phyloP scores from a whole-genome alignment of 2,329 filamentous ascomycete genomes.

The Rutstroemia sp. region DNA sequence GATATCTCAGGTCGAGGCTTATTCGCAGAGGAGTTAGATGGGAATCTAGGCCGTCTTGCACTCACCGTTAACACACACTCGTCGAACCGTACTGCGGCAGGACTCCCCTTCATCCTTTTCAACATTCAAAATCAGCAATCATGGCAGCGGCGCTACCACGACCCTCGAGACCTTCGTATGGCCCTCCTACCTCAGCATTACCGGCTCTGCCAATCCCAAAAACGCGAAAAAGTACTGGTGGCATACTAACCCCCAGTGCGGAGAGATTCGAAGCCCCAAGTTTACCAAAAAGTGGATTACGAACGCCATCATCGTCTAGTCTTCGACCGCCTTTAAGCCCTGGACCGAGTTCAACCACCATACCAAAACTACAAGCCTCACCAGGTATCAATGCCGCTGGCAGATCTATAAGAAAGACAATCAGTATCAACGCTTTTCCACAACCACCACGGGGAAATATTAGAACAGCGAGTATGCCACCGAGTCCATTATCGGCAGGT shows the following conservation, averaged over 20 bases:
- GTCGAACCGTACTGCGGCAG: not conserved
- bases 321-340: slow-evolving; percentile 43
- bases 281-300: slow-evolving; percentile 48
- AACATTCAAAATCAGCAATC: slow-evolving; percentile 5
- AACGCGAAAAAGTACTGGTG: slow-evolving; percentile 58
- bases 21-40: not conserved
- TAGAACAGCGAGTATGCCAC: slow-evolving; percentile 53
- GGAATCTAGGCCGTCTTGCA: slow-evolving; percentile 2
- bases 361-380: slow-evolving; percentile 49
- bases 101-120: not conserved
- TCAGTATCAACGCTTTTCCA: slow-evolving; percentile 91
- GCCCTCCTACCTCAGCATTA: slow-evolving; percentile 63
- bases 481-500: slow-evolving; percentile 50
- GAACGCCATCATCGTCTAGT: slow-evolving; percentile 51
- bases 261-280: slow-evolving; percentile 26
- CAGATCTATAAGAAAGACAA: slow-evolving; percentile 73
- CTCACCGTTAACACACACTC: slow-evolving; percentile 9
- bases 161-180: slow-evolving; percentile 59
- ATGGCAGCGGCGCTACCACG: slow-evolving; percentile 32
- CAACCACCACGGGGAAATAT: slow-evolving; percentile 69
- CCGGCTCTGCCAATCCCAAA: slow-evolving; percentile 69
- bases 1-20: not conserved
- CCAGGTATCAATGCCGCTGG: slow-evolving; percentile 51
- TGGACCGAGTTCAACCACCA: slow-evolving; percentile 42
- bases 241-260: slow-evolving; percentile 33